Percentiles rank a stretch among this genome's conserved stretches.
These are phyloP conservation scores for Emydomyces testavorans DNA, from an alignment of 2,329 filamentous ascomycete genomes.

Conservation along the genomic window DNA sequence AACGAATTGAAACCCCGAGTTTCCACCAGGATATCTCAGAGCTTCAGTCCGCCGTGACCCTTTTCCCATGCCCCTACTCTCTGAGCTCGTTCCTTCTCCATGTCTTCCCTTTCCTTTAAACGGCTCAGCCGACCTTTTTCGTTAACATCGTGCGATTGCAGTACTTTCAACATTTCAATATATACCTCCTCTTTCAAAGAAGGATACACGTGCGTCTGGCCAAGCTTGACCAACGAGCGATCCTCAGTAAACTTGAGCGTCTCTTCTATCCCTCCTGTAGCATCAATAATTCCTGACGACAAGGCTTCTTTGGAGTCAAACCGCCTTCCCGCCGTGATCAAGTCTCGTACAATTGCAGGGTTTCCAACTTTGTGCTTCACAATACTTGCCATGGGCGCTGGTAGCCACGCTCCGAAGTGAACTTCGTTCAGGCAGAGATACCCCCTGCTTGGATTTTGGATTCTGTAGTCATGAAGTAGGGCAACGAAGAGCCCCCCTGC, in stretches of 20 bases:
- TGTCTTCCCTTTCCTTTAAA: slow-evolving; percentile 37
- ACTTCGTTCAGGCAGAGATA: slow-evolving; percentile 73
- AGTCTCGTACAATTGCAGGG: slow-evolving; percentile 44
- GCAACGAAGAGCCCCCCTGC: slow-evolving; percentile 71
- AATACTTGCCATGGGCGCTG: slow-evolving; percentile 60
- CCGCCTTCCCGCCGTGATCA: slow-evolving; percentile 63
- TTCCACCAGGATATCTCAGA: background rate
- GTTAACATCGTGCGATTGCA: slow-evolving; percentile 44
- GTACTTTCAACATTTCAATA: slow-evolving; percentile 48
- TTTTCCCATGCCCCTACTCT: slow-evolving; percentile 40
- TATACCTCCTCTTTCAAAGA: slow-evolving; percentile 66
- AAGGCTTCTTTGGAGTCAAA: slow-evolving; percentile 54
- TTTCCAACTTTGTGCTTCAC: slow-evolving; percentile 58
- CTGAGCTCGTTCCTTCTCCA: slow-evolving; percentile 34
- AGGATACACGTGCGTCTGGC: slow-evolving; percentile 56
- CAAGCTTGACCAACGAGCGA: slow-evolving; percentile 50
- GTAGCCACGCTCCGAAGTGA: slow-evolving; percentile 64
- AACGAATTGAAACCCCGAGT: background rate
- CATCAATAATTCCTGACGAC: slow-evolving; percentile 57
- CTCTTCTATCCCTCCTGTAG: slow-evolving; percentile 53
- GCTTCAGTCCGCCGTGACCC: slow-evolving; percentile 31
- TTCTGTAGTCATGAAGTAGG: slow-evolving; percentile 72
- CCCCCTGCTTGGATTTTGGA: slow-evolving; percentile 60
- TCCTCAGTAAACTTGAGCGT: slow-evolving; percentile 49
- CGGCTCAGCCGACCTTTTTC: slow-evolving; percentile 36